Evolutionary conservation across 257 asterid species (phyloP).

Genomic region (Anisodus tanguticus): DNA sequence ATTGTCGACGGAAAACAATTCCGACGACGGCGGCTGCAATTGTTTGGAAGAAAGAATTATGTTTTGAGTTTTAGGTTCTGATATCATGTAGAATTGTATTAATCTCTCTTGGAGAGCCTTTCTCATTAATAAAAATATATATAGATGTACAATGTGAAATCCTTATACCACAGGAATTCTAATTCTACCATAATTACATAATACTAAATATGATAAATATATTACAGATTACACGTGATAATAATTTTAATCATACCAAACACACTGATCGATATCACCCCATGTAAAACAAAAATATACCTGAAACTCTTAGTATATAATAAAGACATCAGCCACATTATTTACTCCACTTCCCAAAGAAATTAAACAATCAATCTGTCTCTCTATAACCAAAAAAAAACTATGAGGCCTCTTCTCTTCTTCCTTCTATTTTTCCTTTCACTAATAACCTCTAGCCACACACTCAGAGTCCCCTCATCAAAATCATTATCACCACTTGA

Average conservation of each 20-base stretch:
- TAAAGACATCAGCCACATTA: background rate
- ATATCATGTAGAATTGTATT: no score
- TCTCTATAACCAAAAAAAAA: background rate
- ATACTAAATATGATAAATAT: no score
- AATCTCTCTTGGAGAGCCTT: no score
- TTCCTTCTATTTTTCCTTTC: conserved; percentile 24
- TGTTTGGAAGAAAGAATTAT: no score
- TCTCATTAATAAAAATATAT: no score
- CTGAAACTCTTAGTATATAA: background rate
- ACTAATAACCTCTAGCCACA: conserved; percentile 14
- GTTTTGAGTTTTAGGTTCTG: no score
- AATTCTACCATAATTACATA: no score
- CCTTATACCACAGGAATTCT: no score
- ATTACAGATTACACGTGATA: background rate
- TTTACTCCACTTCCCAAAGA: conserved; percentile 22
- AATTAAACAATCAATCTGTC: background rate
- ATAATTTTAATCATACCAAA: background rate
- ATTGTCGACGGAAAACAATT: no score
- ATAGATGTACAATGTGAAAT: no score
- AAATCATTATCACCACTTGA: conserved; percentile 35
- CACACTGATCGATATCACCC: background rate
- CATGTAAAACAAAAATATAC: background rate
- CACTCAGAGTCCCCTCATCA: conserved; percentile 5
- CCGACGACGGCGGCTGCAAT: no score
- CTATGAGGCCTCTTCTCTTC: conserved; percentile 35